Conservation (phyloP, 148 eudicot species). For the Rhododendron ferrugineum region DNA sequence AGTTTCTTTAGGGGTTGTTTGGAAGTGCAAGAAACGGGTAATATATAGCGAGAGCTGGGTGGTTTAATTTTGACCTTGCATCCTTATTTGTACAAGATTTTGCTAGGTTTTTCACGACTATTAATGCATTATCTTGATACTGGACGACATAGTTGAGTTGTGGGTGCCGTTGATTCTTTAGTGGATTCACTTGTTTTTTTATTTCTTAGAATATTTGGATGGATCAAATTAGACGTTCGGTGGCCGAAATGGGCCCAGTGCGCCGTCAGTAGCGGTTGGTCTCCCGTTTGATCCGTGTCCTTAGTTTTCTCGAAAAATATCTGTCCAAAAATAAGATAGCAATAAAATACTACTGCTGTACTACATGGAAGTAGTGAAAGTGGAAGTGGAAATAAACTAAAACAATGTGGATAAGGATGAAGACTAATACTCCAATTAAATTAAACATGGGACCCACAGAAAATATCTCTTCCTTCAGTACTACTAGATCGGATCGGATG, state of each 20-base stretch:
- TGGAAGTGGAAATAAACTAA: conserved; percentile 11
- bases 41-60: background rate
- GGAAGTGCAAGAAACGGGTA: background rate
- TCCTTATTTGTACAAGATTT: too few species aligned
- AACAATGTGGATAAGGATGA: conserved; percentile 22
- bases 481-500: background rate
- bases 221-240: fast-evolving
- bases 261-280: too few species aligned
- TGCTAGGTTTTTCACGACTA: too few species aligned
- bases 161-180: too few species aligned
- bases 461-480: background rate
- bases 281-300: too few species aligned
- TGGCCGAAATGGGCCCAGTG: too few species aligned
- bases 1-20: background rate
- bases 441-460: conserved; percentile 11
- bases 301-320: too few species aligned
- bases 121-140: too few species aligned
- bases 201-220: too few species aligned
- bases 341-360: background rate
- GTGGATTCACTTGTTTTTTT: fast-evolving
- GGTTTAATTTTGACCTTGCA: background rate
- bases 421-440: background rate
- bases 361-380: background rate
- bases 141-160: too few species aligned
- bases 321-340: background rate